Evolutionary conservation across 192 early-diverging fungal species (phyloP).

Genomic region (Linnemannia zychae): DNA sequence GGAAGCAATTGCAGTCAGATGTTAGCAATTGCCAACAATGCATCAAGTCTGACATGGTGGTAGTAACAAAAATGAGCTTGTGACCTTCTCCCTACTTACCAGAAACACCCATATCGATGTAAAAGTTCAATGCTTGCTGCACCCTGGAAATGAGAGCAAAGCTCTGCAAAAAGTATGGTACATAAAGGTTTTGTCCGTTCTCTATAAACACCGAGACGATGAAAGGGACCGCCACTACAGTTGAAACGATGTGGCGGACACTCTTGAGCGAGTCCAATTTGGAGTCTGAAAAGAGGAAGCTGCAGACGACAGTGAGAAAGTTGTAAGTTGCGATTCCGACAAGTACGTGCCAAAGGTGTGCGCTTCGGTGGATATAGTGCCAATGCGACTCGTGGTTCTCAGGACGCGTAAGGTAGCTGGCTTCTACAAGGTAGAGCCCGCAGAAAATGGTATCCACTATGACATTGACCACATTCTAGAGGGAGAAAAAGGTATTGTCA

Average conservation of each 20-base stretch:
- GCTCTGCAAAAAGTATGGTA: conserved; percentile 77
- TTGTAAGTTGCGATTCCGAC: conserved; percentile 44
- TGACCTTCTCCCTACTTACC: conserved; percentile 32
- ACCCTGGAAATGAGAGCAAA: conserved; percentile 67
- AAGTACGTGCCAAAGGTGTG: conserved; percentile 35
- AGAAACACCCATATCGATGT: conserved; percentile 64
- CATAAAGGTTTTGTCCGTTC: conserved; percentile 64
- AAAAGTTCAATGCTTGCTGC: conserved; percentile 67
- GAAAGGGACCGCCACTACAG: conserved; percentile 67
- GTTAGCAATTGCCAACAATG: not conserved
- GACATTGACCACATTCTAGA: conserved; percentile 50
- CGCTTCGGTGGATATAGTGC: conserved; percentile 37
- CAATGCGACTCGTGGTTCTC: conserved; percentile 31
- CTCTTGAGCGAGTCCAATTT: conserved; percentile 33
- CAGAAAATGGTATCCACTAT: conserved; percentile 35
- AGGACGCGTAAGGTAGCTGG: conserved; percentile 44
- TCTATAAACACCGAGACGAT: conserved; percentile 60
- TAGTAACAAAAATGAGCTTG: not conserved
- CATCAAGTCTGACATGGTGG: not conserved
- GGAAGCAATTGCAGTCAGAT: not conserved
- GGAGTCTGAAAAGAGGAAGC: conserved; percentile 47
- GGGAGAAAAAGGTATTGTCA: not conserved
- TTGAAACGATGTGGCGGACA: conserved; percentile 36
- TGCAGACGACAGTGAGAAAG: conserved; percentile 30
- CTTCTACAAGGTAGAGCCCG: conserved; percentile 38